Conservation (phyloP, 139 green algal species). For the Chlorella sp. region DNA sequence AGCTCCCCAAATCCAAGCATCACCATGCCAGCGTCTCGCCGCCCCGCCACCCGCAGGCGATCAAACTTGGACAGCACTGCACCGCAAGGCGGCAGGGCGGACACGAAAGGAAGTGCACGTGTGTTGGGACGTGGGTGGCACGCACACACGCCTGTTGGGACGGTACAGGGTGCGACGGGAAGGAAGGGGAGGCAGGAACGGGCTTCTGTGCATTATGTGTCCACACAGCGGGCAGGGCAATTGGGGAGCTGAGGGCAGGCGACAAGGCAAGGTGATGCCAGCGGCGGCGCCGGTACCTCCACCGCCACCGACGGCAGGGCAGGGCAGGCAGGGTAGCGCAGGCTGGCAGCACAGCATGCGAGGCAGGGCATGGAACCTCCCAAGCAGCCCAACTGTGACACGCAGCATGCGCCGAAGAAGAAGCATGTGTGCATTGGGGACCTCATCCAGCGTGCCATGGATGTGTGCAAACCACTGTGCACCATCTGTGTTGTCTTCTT, state of each 20-base stretch:
- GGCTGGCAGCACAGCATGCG: background rate
- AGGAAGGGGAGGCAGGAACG: no score
- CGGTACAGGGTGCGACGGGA: no score
- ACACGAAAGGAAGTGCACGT: background rate
- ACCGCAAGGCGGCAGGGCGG: background rate
- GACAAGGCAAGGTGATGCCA: background rate
- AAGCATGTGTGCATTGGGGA: no score
- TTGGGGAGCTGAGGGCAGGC: background rate
- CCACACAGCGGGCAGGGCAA: background rate
- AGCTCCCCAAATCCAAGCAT: background rate
- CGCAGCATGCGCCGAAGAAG: no score
- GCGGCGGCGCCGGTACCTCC: background rate
- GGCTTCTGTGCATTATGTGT: no score
- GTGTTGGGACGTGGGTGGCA: background rate
- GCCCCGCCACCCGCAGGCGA: background rate
- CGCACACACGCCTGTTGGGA: no score
- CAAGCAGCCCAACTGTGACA: no score
- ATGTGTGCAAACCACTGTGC: no score
- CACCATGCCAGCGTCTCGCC: background rate
- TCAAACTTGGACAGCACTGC: slow-evolving; percentile 17
- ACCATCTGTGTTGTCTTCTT: no score
- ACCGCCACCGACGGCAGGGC: background rate
- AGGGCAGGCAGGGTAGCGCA: background rate
- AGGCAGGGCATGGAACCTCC: no score
- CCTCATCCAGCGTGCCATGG: no score